These are phyloP conservation scores for Graphilbum sp. DNA, from an alignment of 2,329 filamentous ascomycete genomes.

Conservation along the genomic window DNA sequence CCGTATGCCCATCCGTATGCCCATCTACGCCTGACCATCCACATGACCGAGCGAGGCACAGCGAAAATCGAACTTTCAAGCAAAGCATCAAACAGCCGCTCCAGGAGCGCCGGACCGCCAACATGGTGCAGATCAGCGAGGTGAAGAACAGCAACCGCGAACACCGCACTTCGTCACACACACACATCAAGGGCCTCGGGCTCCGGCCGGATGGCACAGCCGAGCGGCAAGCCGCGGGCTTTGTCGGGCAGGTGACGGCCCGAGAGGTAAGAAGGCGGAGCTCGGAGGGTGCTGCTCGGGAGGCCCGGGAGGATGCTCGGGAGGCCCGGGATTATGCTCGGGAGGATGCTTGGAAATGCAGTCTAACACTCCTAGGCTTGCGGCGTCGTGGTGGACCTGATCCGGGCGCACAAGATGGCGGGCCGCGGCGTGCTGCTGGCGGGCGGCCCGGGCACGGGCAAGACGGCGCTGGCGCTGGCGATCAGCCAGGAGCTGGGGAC, in stretches of 20 bases:
- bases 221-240: slow-evolving; percentile 64
- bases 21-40: no score
- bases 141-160: slow-evolving; percentile 90
- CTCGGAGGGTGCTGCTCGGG: no score
- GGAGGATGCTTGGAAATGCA: no score
- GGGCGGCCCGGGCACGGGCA: slow-evolving; percentile 89
- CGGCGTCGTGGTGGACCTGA: slow-evolving; percentile 89
- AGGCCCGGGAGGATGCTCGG: no score
- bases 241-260: slow-evolving; percentile 75
- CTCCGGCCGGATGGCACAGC: slow-evolving; percentile 73
- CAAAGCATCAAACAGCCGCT: no score
- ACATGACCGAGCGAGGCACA: background rate
- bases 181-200: slow-evolving; percentile 91
- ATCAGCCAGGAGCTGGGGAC: slow-evolving; percentile 95
- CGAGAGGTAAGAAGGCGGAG: no score
- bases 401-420: slow-evolving; percentile 94
- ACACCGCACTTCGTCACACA: slow-evolving; percentile 90
- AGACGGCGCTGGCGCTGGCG: slow-evolving; percentile 88
- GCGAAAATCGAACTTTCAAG: no score
- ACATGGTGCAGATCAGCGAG: slow-evolving; percentile 82
- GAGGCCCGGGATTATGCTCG: no score
- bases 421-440: slow-evolving; percentile 85
- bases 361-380: no score
- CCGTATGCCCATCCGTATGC: no score
- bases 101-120: no score